Evolutionary conservation across 352 stramenopile species (phyloP), one percentile per base, ranked within the genome.

Genomic region (Phytophthora fragariaefolia): DNA sequence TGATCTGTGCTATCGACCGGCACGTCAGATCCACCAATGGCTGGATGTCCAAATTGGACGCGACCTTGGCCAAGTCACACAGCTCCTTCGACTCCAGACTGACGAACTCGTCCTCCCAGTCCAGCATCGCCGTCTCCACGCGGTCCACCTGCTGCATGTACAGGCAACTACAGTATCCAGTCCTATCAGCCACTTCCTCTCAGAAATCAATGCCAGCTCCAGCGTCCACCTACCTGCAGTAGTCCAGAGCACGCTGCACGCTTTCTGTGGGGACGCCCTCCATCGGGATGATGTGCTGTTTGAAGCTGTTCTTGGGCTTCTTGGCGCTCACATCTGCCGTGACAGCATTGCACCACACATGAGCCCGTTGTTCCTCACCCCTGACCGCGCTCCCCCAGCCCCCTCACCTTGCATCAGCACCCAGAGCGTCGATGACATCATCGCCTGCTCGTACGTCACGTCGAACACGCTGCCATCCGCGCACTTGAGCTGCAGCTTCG

Each of bases 351-450:
- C n/a, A 71, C 3, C 34, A n/a, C 40, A 3, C 40, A 49, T 64
- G 9, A 68, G 32, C 46, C 7, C 24, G 42, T 30, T 55, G 0
- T 7, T 51, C 10, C 6, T 15, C n/a, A 46, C 10, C 4, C 43
- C 8, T 17, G 20, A 23, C 9, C 36, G 12, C 10, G 15, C 12
- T 15, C 0, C 13, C 30, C 5, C 15, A 7, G 3, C 20, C 6
- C 22, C 9, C 38, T 50, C 23, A 87, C 81, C 79, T 74, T 93
- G 83, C 48, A 93, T 65, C 6, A 93, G 66, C 66, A 90, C 90
- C 85, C 85, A 93, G 12, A 93, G 73, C 54, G 83, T 93, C 17
- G 85, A 92, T 27, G 85, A 93, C 85, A 93, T 93, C 85, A 93
- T 93, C 59, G 85, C 85, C 62, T 93, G 82, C 46, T 93, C 80